These are phyloP conservation scores for Trichosphaerium sp. DNA, from an alignment of 78 protist genomes.

Conservation along the genomic window DNA sequence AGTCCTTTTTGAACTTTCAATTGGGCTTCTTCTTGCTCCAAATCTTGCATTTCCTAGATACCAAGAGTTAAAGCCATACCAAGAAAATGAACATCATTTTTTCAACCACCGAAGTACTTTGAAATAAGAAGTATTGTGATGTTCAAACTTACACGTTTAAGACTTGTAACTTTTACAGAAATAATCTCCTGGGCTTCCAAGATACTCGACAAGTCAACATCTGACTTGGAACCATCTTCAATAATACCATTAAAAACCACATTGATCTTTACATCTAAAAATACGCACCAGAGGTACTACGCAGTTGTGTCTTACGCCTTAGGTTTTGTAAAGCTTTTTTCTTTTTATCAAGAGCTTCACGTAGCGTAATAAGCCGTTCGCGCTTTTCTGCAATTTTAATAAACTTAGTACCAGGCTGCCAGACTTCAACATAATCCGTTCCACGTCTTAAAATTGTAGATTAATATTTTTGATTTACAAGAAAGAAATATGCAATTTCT, in stretches of 20 bases:
- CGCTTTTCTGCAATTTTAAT: not conserved
- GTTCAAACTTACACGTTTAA: not conserved
- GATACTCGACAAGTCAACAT: no score
- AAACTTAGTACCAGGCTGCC: slow-evolving; percentile 2
- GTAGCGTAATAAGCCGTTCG: not conserved
- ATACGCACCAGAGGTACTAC: not conserved
- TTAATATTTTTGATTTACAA: no score
- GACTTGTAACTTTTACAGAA: not conserved
- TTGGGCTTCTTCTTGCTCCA: not conserved
- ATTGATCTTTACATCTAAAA: not conserved
- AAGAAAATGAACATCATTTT: not conserved
- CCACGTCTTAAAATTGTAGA: not conserved
- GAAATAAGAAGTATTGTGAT: not conserved
- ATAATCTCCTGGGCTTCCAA: no score
- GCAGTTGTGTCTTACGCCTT: not conserved
- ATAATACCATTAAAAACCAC: no score
- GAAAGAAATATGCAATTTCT: no score
- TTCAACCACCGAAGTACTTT: not conserved
- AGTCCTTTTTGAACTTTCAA: slow-evolving; percentile 6
- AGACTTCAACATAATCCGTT: not conserved
- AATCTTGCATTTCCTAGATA: slow-evolving; percentile 1
- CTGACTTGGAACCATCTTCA: no score
- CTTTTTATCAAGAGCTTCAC: not conserved
- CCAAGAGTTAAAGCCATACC: not conserved
- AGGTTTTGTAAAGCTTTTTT: not conserved